Evolutionary conservation across 2,329 filamentous ascomycete genomes (phyloP), one percentile per base, ranked within the genome.

Genomic region (Cladosporium sp.): DNA sequence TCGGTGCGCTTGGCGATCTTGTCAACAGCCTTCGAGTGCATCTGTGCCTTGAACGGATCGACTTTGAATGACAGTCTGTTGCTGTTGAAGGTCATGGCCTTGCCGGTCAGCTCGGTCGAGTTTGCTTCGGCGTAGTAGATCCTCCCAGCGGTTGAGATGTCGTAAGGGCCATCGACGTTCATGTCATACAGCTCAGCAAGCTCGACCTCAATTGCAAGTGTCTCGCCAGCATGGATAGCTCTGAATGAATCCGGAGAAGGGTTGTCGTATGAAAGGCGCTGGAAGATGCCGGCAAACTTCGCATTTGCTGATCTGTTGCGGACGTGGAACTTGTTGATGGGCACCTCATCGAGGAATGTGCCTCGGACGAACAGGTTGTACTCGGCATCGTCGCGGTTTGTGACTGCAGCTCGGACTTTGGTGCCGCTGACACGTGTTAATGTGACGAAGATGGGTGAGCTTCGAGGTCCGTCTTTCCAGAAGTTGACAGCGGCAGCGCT

Each of bases 1-100:
- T 76, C 76, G 21, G 82, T 83, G 58, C 87, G 86, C 76, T 85
- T 85, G 28, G 63, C 63, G 67, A 79, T 71, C 13, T 72, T 66
- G 53, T 73, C 75, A 60, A 85, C 83, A 14, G 82, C 77, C 16
- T 81, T 79, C 68, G 82, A 79, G 57, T 83, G 80, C 39, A 81
- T 78, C 54, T 81, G 80, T 11, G 88, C 88, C 58, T 82, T 74
- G 13, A 77, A 77, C 21, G 84, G 87, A 68, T 90, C 83, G 49
- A 91, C 80, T 6, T 81, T 76, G 67, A 88, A 79, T 60, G 80
- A 81, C 57, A 90, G 76, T 18, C 81, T 79, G 77, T 90, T 90
- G 72, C 85, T 87, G 61, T 81, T 77, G 77, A 84, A 90, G 13
- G 82, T 75, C 2, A 89, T 74, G 53, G 81, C 82, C 13, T 70